Base-by-base conservation (phyloP, 176 grass and related monocot genomes). In the Neostapfia colusana region DNA sequence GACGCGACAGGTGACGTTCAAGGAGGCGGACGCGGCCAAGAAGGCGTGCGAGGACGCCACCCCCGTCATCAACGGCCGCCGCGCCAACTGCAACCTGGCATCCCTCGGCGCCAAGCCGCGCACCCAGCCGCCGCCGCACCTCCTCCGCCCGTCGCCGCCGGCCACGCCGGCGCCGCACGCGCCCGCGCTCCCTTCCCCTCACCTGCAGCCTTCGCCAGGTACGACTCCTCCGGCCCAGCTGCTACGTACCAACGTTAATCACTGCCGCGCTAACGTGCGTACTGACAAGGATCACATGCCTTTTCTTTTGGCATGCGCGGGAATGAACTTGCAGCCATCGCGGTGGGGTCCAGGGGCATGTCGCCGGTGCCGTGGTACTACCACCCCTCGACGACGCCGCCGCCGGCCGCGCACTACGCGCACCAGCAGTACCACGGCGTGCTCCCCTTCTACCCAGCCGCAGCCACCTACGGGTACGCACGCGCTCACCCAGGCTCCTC, bases 81-180 rank as follows among this genome's bases (percentile, higher is more conserved):
- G 95, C 73, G 91, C 92, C 83, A 99, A 95, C 82, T 99, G 95
- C 87, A 99, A 99, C 85, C 85, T 99, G 23, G 95, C 95, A 14
- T 99, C 95, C n/a, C 89, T 99, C 72, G 95, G 95, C 67, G 91
- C 95, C 69, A 99, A 99, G 89, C 81, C 87, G 11, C 70, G 86
- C 31, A 10, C 91, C 14, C 73, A 85, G 70, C 79, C 50, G 65
- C 43, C 43, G 43, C 69, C 67, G 59, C 85, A 83, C 80, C 42
- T 81, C 61, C 72, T 86, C 70, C 89, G 91, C 65, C 81, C 83
- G 61, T 92, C 89, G 40, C 87, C 91, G 39, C 89, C 86, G 26
- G 59, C 91, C 25, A 93, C 89, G 20, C 82, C 86, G 57, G 81
- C 67, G 45, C 84, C 79, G 65, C 78, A 70, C 18, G 73, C 79